Conservation (phyloP, 768 basidiomycete species). For the Panaeolus cyanescens region DNA sequence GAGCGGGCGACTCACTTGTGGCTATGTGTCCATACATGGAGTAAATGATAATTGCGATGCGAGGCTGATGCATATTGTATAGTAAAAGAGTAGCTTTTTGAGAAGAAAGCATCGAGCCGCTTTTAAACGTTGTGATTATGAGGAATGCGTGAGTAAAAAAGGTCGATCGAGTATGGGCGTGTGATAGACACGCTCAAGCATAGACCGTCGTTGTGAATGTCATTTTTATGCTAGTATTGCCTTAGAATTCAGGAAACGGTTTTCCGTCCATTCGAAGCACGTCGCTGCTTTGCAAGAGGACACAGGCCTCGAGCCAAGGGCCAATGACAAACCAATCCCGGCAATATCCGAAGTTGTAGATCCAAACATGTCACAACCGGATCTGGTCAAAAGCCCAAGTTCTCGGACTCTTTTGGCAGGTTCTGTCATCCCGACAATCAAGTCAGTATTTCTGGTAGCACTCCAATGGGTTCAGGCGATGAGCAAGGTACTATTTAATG, state of each 20-base stretch:
- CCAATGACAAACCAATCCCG: background rate
- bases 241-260: too few relatives aligned
- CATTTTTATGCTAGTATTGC: too few relatives aligned
- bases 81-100: too few relatives aligned
- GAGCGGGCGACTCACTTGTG: conserved; percentile 45
- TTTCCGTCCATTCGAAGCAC: too few relatives aligned
- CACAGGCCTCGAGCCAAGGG: background rate
- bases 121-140: too few relatives aligned
- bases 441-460: background rate
- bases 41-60: conserved; percentile 73
- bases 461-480: background rate
- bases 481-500: background rate
- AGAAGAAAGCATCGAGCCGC: too few relatives aligned
- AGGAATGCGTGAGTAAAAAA: too few relatives aligned
- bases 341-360: background rate
- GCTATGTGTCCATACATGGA: conserved; percentile 75
- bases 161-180: too few relatives aligned
- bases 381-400: background rate
- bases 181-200: too few relatives aligned
- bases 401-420: background rate
- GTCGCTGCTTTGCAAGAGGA: too few relatives aligned
- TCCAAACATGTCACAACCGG: background rate
- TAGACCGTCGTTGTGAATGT: too few relatives aligned
- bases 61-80: conserved; percentile 40
- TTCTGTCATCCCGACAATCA: background rate